Conservation (phyloP, 139 green algal species). For the Raphidocelis subcapitata region DNA sequence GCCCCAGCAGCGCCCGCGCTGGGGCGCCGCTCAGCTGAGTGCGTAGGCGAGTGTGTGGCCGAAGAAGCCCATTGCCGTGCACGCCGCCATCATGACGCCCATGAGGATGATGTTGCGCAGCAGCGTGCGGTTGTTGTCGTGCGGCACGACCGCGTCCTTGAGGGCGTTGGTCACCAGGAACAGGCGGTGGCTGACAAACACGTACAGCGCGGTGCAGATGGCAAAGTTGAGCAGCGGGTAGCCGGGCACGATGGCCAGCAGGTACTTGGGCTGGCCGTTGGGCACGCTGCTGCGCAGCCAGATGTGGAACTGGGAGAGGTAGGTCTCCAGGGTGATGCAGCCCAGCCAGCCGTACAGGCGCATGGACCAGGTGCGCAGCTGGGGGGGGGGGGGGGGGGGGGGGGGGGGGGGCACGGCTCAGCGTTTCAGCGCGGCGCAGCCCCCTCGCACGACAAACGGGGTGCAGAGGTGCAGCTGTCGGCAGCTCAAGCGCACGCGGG, state of each 20-base stretch:
- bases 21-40: no score
- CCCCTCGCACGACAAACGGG: no score
- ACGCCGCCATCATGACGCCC: neutral
- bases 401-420: no score
- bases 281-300: conserved; percentile 80
- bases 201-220: conserved; percentile 53
- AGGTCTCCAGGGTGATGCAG: conserved; percentile 98
- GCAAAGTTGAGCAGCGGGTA: conserved; percentile 97
- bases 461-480: no score
- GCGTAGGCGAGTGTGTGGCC: no score
- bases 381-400: neutral
- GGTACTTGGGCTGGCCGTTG: conserved; percentile 87
- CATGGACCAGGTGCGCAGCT: conserved; percentile 65
- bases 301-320: conserved; percentile 93
- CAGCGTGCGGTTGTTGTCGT: conserved; percentile 76
- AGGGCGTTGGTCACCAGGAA: conserved; percentile 87
- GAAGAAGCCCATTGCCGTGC: no score
- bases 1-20: no score
- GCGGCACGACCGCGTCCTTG: conserved; percentile 75
- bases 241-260: conserved; percentile 78
- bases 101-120: conserved; percentile 73
- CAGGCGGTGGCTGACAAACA: conserved; percentile 78
- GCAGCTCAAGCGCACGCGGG: no score
- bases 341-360: conserved; percentile 91
- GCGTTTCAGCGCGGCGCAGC: no score